Conservation (phyloP, 2,329 filamentous ascomycete species). For the Aspergillus fumigatus region DNA sequence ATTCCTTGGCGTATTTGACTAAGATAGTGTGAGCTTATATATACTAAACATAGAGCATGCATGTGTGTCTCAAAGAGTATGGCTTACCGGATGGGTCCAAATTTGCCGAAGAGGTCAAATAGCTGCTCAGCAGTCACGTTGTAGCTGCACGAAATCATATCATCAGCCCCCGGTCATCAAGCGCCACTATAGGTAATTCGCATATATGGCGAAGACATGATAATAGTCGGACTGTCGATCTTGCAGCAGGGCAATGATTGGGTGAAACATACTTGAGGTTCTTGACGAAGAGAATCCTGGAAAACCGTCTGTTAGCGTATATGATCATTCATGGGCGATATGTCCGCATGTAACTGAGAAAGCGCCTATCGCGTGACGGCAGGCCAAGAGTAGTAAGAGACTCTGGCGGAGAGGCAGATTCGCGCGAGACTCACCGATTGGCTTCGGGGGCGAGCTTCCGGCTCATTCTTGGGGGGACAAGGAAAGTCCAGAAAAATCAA, state of each 20-base stretch:
- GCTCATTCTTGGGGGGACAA: slow-evolving; percentile 37
- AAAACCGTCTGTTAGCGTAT: slow-evolving; percentile 8
- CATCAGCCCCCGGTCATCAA: not conserved
- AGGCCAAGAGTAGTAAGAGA: slow-evolving; percentile 4
- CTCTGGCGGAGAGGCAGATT: slow-evolving; percentile 23
- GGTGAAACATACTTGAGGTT: slow-evolving; percentile 77
- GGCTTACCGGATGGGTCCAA: slow-evolving; percentile 84
- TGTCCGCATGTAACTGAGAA: not conserved
- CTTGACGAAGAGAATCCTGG: slow-evolving; percentile 99
- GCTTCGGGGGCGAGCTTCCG: slow-evolving; percentile 96
- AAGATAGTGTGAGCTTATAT: slow-evolving; percentile 13
- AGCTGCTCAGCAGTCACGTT: slow-evolving; percentile 97
- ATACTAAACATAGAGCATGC: not conserved
- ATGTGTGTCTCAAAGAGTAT: slow-evolving; percentile 3
- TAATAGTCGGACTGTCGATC: slow-evolving; percentile 3
- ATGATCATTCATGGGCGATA: not conserved
- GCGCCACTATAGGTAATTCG: not conserved
- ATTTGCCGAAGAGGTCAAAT: slow-evolving; percentile 98
- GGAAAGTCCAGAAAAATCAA: slow-evolving; percentile 13
- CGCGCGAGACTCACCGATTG: slow-evolving; percentile 69
- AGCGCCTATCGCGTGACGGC: not conserved
- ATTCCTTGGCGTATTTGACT: slow-evolving; percentile 99
- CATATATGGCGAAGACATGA: not conserved
- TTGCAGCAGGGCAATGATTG: slow-evolving; percentile 2
- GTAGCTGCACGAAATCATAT: slow-evolving; percentile 61